Conservation (phyloP, 495 filamentous ascomycete genomes). For the Xylaria curta region DNA sequence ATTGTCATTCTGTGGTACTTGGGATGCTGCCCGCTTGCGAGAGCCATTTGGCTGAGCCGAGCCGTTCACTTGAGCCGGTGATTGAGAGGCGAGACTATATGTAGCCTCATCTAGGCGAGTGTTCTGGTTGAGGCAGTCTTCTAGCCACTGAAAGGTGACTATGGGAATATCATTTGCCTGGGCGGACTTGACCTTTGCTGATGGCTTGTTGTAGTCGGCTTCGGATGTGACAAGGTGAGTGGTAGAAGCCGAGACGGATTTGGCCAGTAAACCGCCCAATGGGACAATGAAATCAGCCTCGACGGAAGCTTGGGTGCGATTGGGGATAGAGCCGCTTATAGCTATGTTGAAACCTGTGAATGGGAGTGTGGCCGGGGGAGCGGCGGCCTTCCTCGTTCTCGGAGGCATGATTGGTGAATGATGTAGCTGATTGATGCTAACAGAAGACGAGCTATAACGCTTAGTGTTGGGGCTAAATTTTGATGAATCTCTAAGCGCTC, state of each 20-base stretch:
- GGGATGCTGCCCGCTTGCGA: constrained; percentile 34
- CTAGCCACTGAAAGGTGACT: constrained; percentile 68
- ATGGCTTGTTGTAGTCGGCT: constrained; percentile 58
- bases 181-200: constrained; percentile 58
- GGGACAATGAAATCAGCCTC: constrained; percentile 49
- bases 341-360: constrained; percentile 58
- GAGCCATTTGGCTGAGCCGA: constrained; percentile 32
- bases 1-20: constrained; percentile 32
- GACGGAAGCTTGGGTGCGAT: constrained; percentile 55
- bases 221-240: constrained; percentile 68
- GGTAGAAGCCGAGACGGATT: constrained; percentile 53
- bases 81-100: constrained; percentile 32
- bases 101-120: constrained; percentile 52
- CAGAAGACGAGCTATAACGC: background rate
- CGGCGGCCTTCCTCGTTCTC: constrained; percentile 30
- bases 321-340: constrained; percentile 66
- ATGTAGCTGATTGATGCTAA: background rate
- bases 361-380: constrained; percentile 36
- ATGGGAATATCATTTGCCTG: constrained; percentile 56
- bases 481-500: background rate
- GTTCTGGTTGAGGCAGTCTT: constrained; percentile 53
- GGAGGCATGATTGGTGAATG: constrained; percentile 13
- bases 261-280: constrained; percentile 57
- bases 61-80: constrained; percentile 33
- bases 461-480: background rate